Base-by-base conservation (phyloP, 192 early-diverging fungal genomes). In the Backusella psychrophila region DNA sequence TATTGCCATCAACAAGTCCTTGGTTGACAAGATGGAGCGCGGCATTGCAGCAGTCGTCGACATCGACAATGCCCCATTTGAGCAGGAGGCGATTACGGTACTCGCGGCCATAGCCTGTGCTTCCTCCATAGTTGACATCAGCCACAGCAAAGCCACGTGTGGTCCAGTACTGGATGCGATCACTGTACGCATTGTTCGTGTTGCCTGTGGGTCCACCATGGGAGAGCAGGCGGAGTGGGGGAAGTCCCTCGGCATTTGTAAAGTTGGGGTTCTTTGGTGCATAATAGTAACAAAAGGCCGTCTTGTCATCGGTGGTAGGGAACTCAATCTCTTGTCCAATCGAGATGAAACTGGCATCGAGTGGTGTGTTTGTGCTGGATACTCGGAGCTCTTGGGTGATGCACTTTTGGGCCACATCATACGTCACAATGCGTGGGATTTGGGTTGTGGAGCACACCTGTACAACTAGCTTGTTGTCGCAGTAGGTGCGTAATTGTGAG, bases 41-140 rank as follows among this genome's bases (percentile, higher is more conserved):
- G 0, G 88, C 91, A 17, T 87, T 88, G 65, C 92, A 90, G 76
- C 93, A 91, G 80, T 95, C 94, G 38, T 90, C 87, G 1, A 95
- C 90, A 75, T 95, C 94, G 6, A 94, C 91, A 59, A 90, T 73
- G 7, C 93, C 94, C 86, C 92, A 94, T 17, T 89, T 74, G n/a
- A 85, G 85, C 26, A 91, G 82, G 23, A 95, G 85, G 17, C 94
- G 89, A 66, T 92, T 87, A 36, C 94, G 89, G 79, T 89, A 93
- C 46, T 86, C 92, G 15, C 91, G 85, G 3, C 94, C 94, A 80
- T 92, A 93, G 23, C 89, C 91, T 1, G 89, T 87, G 1, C 91
- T 92, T 1, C 94, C 94, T 63, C 94, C 93, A 73, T 95, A 95
- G 80, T 95, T 93, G 75, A 93, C 88, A 67, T 94, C 88, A 4